phyloP scores from a whole-genome alignment of 306 rosid species.

The Trichosanthes cucumerina region DNA sequence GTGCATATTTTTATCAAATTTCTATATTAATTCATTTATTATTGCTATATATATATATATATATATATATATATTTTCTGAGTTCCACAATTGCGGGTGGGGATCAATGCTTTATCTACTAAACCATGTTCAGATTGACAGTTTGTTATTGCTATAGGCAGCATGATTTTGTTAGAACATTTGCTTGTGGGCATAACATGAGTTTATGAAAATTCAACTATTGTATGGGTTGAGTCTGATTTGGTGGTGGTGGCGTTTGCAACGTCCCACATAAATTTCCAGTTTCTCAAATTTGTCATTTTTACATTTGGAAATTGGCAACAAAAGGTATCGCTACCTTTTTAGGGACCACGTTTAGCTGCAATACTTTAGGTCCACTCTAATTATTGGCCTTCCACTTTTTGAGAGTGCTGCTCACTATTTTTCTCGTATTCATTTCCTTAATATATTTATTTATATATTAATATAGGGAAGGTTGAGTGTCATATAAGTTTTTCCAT shows the following conservation, averaged over 20 bases:
- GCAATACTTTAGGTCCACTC: constrained; percentile 11
- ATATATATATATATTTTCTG: too few species aligned
- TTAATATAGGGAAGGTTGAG: constrained; percentile 6
- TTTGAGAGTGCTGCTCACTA: constrained; percentile 2
- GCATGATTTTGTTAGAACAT: neutral
- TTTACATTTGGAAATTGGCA: constrained; percentile 1
- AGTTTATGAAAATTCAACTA: constrained; percentile 4
- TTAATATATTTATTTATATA: neutral
- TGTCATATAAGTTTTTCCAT: constrained; percentile 1
- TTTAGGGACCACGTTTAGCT: constrained; percentile 10
- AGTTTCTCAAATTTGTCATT: constrained; percentile 1
- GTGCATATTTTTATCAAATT: neutral
- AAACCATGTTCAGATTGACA: neutral
- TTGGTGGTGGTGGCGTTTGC: neutral
- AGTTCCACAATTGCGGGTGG: neutral
- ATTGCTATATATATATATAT: neutral
- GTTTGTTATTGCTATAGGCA: neutral
- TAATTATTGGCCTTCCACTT: constrained; percentile 10
- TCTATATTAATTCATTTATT: neutral
- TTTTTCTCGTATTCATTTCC: neutral
- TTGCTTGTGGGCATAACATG: neutral
- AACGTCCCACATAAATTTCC: neutral
- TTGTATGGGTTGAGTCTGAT: neutral
- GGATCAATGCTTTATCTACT: neutral
- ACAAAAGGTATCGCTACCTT: neutral